These are phyloP conservation scores for Oryza meyeriana DNA, from an alignment of 176 grass and related monocot genomes.

Conservation along the genomic window DNA sequence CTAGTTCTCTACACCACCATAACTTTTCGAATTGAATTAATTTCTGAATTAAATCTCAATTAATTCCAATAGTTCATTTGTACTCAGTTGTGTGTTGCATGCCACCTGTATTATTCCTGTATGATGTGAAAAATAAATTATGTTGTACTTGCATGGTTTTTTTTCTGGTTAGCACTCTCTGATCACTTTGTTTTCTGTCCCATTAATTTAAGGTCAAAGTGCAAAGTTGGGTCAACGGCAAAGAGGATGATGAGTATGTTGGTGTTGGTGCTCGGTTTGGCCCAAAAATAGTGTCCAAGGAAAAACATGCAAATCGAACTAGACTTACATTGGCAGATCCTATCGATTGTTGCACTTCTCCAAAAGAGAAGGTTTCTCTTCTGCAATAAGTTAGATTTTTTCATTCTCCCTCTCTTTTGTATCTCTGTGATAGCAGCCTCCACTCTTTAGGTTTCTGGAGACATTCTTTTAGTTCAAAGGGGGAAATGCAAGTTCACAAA, in stretches of 20 bases:
- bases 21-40: background rate
- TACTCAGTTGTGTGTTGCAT: background rate
- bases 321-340: constrained; percentile 68
- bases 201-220: constrained; percentile 72
- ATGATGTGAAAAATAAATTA: background rate
- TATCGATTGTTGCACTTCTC: constrained; percentile 60
- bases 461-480: constrained; percentile 72
- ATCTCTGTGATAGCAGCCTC: background rate
- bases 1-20: background rate
- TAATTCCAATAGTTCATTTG: background rate
- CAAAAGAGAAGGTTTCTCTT: constrained; percentile 47
- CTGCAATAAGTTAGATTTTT: background rate
- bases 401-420: background rate
- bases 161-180: background rate
- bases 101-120: background rate
- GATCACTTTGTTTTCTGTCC: background rate
- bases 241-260: constrained; percentile 70
- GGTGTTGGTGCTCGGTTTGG: constrained; percentile 93
- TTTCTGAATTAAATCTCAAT: background rate
- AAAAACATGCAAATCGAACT: constrained; percentile 72
- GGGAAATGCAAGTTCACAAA: constrained; percentile 89
- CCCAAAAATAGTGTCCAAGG: constrained; percentile 82
- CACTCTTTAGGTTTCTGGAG: constrained; percentile 58
- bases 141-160: background rate
- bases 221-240: constrained; percentile 76